phyloP scores from a whole-genome alignment of 2,329 filamentous ascomycete genomes.

The Ambrosiella cleistominuta region DNA sequence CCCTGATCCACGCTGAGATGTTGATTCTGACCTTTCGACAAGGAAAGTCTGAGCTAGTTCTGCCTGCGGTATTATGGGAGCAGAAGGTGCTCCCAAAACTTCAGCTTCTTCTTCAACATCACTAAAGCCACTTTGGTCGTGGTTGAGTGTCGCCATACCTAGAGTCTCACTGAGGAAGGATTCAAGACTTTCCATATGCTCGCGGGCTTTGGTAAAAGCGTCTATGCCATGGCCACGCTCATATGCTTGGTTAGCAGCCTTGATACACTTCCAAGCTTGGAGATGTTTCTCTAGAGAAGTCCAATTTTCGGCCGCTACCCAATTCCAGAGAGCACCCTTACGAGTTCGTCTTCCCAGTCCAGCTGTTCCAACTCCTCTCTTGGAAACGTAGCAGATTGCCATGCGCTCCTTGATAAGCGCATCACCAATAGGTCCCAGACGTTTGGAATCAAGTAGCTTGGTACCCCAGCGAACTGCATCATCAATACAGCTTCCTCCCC shows the following conservation, averaged over 20 bases:
- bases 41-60: neutral
- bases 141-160: neutral
- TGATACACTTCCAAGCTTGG: constrained; percentile 62
- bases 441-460: constrained; percentile 58
- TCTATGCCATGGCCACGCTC: constrained; percentile 3
- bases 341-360: constrained; percentile 55
- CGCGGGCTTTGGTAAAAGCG: constrained; percentile 5
- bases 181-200: constrained; percentile 8
- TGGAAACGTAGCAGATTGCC: constrained; percentile 65
- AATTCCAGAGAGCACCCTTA: constrained; percentile 80
- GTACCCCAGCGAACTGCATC: constrained; percentile 76
- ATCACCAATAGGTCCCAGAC: constrained; percentile 59
- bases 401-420: constrained; percentile 75
- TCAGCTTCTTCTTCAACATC: constrained; percentile 10
- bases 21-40: too few species aligned
- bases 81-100: neutral
- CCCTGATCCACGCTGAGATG: too few species aligned
- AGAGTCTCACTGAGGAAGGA: constrained; percentile 7
- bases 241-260: constrained; percentile 21
- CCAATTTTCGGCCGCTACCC: constrained; percentile 74
- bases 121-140: neutral
- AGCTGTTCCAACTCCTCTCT: constrained; percentile 46
- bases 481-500: constrained; percentile 65
- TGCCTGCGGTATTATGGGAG: neutral
- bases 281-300: constrained; percentile 56